A percentile compares a stretch with the other conserved stretches of the same genome.
phyloP scores from a whole-genome alignment of 768 basidiomycete genomes.

The Auricularia auricula-judae region DNA sequence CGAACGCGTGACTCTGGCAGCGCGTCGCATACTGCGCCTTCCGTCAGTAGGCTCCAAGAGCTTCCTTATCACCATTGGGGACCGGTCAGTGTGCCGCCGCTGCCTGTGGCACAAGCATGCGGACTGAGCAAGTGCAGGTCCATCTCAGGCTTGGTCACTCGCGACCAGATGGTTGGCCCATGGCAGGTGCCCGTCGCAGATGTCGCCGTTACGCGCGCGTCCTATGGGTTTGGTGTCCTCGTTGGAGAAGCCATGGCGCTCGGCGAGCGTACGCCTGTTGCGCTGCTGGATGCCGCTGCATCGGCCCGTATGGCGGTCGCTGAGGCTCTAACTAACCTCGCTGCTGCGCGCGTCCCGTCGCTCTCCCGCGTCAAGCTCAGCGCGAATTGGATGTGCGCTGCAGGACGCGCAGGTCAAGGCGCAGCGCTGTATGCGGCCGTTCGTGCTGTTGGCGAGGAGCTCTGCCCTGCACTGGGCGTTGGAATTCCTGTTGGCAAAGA shows the following conservation, averaged over 20 bases:
- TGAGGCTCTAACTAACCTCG: slow-evolving; percentile 86
- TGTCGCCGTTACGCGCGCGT: slow-evolving; percentile 89
- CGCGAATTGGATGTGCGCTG: slow-evolving; percentile 99
- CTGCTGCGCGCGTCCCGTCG: slow-evolving; percentile 62
- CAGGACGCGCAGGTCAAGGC: slow-evolving; percentile 81
- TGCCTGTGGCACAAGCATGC: not conserved
- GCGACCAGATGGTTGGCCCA: slow-evolving; percentile 99
- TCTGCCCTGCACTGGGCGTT: slow-evolving; percentile 87
- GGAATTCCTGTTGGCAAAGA: slow-evolving; percentile 99
- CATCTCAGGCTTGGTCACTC: slow-evolving; percentile 85
- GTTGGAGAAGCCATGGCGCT: slow-evolving; percentile 96
- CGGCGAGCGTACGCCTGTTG: slow-evolving; percentile 92
- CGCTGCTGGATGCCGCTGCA: slow-evolving; percentile 76
- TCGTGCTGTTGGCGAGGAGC: slow-evolving; percentile 79
- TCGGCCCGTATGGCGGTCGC: slow-evolving; percentile 95
- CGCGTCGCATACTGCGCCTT: slow-evolving; percentile 74
- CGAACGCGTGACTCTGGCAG: slow-evolving; percentile 50
- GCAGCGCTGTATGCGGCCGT: slow-evolving; percentile 84
- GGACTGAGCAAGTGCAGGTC: slow-evolving; percentile 18
- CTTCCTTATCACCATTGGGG: slow-evolving; percentile 97
- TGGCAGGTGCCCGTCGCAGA: slow-evolving; percentile 98
- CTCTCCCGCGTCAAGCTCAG: slow-evolving; percentile 82
- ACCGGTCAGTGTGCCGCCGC: slow-evolving; percentile 32
- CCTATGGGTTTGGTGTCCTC: slow-evolving; percentile 80
- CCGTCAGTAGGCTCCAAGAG: slow-evolving; percentile 93